Percentiles rank a stretch among this genome's conserved stretches.
These are phyloP conservation scores for Neofusicoccum laricinum DNA, from an alignment of 2,329 filamentous ascomycete species.

Conservation along the genomic window DNA sequence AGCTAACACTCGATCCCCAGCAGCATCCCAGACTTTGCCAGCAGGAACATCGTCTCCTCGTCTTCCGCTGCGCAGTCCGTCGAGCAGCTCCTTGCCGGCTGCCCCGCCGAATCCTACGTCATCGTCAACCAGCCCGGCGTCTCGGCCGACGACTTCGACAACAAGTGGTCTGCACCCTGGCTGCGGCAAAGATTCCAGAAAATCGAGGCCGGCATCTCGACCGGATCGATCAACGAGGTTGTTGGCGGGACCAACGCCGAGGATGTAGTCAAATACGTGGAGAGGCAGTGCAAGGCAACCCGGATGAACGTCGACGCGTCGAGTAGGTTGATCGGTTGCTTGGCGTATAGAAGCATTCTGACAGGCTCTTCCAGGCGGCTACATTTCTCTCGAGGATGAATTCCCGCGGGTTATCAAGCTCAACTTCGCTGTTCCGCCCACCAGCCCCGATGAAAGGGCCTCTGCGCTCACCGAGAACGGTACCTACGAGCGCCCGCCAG, in stretches of 20 bases:
- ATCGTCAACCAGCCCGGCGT: slow-evolving; percentile 75
- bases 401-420: slow-evolving; percentile 24
- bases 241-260: slow-evolving; percentile 47
- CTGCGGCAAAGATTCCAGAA: slow-evolving; percentile 51
- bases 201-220: slow-evolving; percentile 52
- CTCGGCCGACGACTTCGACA: slow-evolving; percentile 65
- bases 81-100: slow-evolving; percentile 54
- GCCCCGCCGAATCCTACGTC: slow-evolving; percentile 73
- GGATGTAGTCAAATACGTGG: slow-evolving; percentile 42
- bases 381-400: slow-evolving; percentile 14
- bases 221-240: slow-evolving; percentile 52
- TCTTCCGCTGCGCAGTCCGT: slow-evolving; percentile 43
- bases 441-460: slow-evolving; percentile 31
- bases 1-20: slow-evolving; percentile 24
- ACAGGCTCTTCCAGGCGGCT: slow-evolving; percentile 1
- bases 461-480: slow-evolving; percentile 40
- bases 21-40: slow-evolving; percentile 28
- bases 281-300: slow-evolving; percentile 47
- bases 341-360: neutral
- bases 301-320: slow-evolving; percentile 43
- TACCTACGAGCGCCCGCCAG: slow-evolving; percentile 17
- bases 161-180: slow-evolving; percentile 51
- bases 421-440: slow-evolving; percentile 40
- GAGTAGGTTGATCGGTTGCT: slow-evolving; percentile 18
- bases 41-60: slow-evolving; percentile 40